Percentiles rank a stretch among this genome's conserved stretches.
phyloP scores from a whole-genome alignment of 2,329 filamentous ascomycete genomes.

The Trichoderma aggressivum region DNA sequence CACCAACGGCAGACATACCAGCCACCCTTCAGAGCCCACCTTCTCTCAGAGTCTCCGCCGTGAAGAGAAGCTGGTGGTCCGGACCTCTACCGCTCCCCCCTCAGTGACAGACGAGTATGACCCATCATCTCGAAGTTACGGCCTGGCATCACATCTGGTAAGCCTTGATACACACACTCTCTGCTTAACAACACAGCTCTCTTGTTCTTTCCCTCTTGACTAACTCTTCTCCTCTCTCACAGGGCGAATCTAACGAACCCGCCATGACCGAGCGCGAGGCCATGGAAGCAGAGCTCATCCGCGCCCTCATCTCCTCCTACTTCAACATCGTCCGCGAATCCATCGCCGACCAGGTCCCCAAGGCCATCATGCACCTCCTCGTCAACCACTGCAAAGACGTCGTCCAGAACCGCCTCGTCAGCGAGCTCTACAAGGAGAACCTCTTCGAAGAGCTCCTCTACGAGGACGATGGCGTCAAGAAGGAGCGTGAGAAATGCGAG shows the following conservation, averaged over 20 bases:
- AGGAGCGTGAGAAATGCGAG: conserved; percentile 97
- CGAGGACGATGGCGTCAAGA: conserved; percentile 96
- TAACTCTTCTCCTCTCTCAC: conserved; percentile 24
- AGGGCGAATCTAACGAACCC: conserved; percentile 67
- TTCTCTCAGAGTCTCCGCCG: conserved; percentile 81
- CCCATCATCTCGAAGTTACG: conserved; percentile 38
- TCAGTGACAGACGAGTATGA: conserved; percentile 44
- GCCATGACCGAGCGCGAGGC: conserved; percentile 93
- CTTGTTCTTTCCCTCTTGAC: not conserved
- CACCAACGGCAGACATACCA: conserved; percentile 60
- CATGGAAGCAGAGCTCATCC: conserved; percentile 96
- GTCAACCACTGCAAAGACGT: conserved; percentile 99
- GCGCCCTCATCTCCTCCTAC: conserved; percentile 93
- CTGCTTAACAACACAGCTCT: not conserved
- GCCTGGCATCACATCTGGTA: conserved; percentile 56
- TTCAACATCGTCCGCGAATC: conserved; percentile 99
- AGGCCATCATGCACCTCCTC: conserved; percentile 96
- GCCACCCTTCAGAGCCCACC: conserved; percentile 73
- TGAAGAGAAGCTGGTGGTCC: conserved; percentile 55
- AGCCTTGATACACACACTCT: conserved; percentile 35
- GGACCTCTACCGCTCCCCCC: conserved; percentile 48
- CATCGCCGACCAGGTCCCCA: conserved; percentile 97
- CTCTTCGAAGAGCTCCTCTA: conserved; percentile 92
- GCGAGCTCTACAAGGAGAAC: conserved; percentile 87
- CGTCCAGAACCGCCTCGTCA: conserved; percentile 94